Base-by-base conservation (phyloP, 257 asterid genomes). In the Sherardia arvensis region DNA sequence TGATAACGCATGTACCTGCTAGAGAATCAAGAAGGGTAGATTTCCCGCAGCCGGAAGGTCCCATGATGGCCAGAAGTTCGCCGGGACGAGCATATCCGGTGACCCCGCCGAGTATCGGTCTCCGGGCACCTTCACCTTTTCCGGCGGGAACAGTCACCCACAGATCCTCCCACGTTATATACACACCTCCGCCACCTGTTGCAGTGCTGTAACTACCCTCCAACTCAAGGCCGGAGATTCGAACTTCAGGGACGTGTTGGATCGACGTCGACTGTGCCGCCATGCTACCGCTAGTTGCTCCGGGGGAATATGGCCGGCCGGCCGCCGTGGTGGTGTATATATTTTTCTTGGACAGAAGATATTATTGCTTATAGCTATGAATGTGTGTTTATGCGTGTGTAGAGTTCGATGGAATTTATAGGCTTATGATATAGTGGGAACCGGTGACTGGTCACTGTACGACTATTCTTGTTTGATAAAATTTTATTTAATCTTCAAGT, bases 31-130 rank as follows among this genome's bases (percentile, higher is more conserved):
- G 77, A 72, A 76, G 80, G 0, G 80, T 76, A 10, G 80, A 76
- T 34, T 76, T 76, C 28, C 80, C 77, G 1, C 56, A 72, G 18
- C 80, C 80, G 10, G 80, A 76, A 59, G 77, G 80, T 54, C 80
- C 80, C 80, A 72, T 68, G 1, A 76, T 21, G 20, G 77, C 80
- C 20, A 76, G 12, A 26, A 76, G 70, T n/a, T 76, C 67, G 55
- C 65, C 71, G 0, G 80, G 80, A 1, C 69, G 66, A 18, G 75
- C 80, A 56, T 69, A 76, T 23, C 80, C 80, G 3, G 72, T 68
- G 2, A 76, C 67, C n/a, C 80, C 75, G 68, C 59, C 65, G 28
- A 72, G 69, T 22, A 76, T 69, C 0, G 70, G 14, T 60, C 59
- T 68, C 32, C 61, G 7, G 0, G 23, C 11, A 1, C 15, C 0